These are phyloP conservation scores for Leucoagaricus sp. DNA, from an alignment of 1,284 basidiomycete species.

Conservation along the genomic window DNA sequence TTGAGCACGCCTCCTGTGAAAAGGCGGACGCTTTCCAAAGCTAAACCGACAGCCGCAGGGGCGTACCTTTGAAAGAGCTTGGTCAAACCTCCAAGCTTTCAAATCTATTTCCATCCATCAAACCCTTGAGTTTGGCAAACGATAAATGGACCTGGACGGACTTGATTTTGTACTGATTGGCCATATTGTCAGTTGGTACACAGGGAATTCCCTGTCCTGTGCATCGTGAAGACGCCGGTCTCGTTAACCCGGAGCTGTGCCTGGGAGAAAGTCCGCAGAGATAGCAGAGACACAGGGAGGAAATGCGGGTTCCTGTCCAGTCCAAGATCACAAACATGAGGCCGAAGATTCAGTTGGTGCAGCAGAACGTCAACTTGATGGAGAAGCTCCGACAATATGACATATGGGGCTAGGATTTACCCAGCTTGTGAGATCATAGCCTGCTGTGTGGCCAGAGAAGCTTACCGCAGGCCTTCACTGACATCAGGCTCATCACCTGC, in stretches of 20 bases:
- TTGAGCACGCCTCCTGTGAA: neutral
- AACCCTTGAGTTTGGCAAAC: too few species aligned
- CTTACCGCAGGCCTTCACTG: conserved; percentile 10
- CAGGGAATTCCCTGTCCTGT: neutral
- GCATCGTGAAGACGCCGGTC: neutral
- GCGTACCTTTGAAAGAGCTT: conserved; percentile 7
- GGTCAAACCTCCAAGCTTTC: conserved; percentile 8
- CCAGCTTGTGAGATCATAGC: conserved; percentile 14
- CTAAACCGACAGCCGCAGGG: conserved; percentile 9
- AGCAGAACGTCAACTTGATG: conserved; percentile 10
- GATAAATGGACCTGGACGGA: too few species aligned
- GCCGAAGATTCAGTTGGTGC: conserved; percentile 3
- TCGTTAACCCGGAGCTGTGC: conserved; percentile 1
- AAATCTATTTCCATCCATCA: conserved; percentile 2
- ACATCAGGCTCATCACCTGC: conserved; percentile 11
- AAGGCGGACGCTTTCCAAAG: conserved; percentile 8
- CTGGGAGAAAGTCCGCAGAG: conserved; percentile 2
- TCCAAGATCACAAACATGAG: conserved; percentile 8
- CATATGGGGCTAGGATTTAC: conserved; percentile 7
- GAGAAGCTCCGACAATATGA: conserved; percentile 3
- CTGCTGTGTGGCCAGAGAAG: conserved; percentile 13
- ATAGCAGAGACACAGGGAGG: neutral
- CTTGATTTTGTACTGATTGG: too few species aligned
- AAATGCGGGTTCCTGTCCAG: neutral
- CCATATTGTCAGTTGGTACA: too few species aligned